Evolutionary conservation across 2,329 filamentous ascomycete species (phyloP).

Genomic region (Neonectria magnoliae): DNA sequence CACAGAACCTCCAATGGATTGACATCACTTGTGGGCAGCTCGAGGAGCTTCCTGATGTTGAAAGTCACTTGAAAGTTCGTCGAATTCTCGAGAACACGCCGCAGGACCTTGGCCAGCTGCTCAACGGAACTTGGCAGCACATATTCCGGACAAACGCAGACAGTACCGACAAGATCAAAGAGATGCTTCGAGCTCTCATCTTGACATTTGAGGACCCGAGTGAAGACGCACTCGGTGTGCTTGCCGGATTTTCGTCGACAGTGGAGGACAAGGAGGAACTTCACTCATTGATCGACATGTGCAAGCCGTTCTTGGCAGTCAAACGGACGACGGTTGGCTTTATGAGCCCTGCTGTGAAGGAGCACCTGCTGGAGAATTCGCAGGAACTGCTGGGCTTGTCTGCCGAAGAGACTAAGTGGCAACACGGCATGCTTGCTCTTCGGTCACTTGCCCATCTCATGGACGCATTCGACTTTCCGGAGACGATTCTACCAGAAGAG

Average conservation of each 20-base stretch:
- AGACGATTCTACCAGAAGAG: slow-evolving; percentile 9
- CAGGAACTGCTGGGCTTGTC: slow-evolving; percentile 47
- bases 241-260: slow-evolving; percentile 47
- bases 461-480: slow-evolving; percentile 45
- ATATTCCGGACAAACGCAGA: slow-evolving; percentile 47
- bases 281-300: slow-evolving; percentile 48
- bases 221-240: slow-evolving; percentile 49
- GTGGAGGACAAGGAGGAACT: slow-evolving; percentile 48
- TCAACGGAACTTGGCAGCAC: slow-evolving; percentile 51
- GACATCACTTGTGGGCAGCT: slow-evolving; percentile 55
- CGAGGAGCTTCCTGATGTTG: slow-evolving; percentile 49
- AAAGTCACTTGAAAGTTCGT: slow-evolving; percentile 52
- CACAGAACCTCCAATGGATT: slow-evolving; percentile 56
- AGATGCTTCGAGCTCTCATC: slow-evolving; percentile 53
- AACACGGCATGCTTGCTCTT: slow-evolving; percentile 54
- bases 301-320: slow-evolving; percentile 49
- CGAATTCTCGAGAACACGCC: slow-evolving; percentile 52
- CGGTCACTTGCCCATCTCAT: slow-evolving; percentile 51
- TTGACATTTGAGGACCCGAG: slow-evolving; percentile 55
- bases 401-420: slow-evolving; percentile 51
- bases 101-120: slow-evolving; percentile 50
- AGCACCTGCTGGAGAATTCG: slow-evolving; percentile 52
- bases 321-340: slow-evolving; percentile 28
- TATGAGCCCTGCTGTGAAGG: slow-evolving; percentile 48
- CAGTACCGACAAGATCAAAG: slow-evolving; percentile 52